Base-by-base conservation (phyloP, 306 rosid genomes). In the Pyrus communis region DNA sequence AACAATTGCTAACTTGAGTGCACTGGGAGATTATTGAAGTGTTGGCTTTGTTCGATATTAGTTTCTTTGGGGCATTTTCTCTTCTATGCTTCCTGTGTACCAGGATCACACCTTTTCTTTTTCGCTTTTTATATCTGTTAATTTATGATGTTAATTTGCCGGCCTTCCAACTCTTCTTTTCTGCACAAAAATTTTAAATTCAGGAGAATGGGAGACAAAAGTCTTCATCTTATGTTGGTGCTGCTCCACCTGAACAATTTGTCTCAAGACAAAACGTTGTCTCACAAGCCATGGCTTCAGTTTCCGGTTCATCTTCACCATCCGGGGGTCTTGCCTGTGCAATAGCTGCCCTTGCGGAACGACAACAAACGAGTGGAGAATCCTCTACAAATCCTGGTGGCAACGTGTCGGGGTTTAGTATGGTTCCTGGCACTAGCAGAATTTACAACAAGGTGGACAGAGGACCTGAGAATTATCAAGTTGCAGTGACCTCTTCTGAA, bases 291-390 rank as follows among this genome's bases (percentile, higher is more conserved):
- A 71, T 59, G 78, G 77, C 59, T 79, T 74, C 85, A 60, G 84
- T 77, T 43, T 77, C 90, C 1, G 99, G 89, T 76, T 81, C 88
- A 33, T 85, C 99, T 9, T 96, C 98, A 12, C 96, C 96, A 28
- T 90, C 97, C 3, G 91, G 91, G n/a, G 96, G 98, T 54, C 98
- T 96, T 79, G 99, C 98, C 69, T 88, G 98, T 83, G 97, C 97
- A 51, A 88, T 92, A 79, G 99, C 99, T 73, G 96, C 99, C 80
- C 96, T 96, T 67, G 98, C 99, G 11, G 99, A 96, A 85, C 98
- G 94, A 68, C 99, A 92, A 73, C 99, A 96, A 85, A 84, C 72
- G 33, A 78, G 82, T 25, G 89, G 89, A 64, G 97, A 91, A 79
- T 82, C 92, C 55, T 83, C 93, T 21, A 51, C 61, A 60, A 81